Evolutionary conservation across 169 alveolate species (phyloP).

Genomic region (Hepatocystis sp.): DNA sequence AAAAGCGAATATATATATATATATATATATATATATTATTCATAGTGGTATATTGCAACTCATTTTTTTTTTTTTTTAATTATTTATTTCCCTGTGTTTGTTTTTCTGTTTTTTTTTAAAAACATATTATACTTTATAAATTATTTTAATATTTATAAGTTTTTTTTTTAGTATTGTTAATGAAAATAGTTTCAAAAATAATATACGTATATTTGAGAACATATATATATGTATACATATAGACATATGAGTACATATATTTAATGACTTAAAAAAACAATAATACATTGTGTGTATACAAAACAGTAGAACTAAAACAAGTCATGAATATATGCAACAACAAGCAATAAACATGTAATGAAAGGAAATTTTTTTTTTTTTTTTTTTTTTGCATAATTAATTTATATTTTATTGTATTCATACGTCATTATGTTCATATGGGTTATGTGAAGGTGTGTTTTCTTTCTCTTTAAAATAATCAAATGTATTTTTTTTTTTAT

Average conservation of each 20-base stretch:
- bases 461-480: conserved; percentile 75
- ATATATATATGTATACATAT: too few species aligned
- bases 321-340: neutral
- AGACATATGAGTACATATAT: too few species aligned
- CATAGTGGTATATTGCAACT: too few species aligned
- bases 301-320: too few species aligned
- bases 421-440: conserved; percentile 42
- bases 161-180: neutral
- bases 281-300: too few species aligned
- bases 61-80: conserved; percentile 8
- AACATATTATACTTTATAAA: conserved; percentile 14
- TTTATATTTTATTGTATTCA: conserved; percentile 2
- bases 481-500: conserved; percentile 44
- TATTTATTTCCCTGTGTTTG: neutral
- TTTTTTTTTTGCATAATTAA: neutral
- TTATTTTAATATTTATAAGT: conserved; percentile 30
- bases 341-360: neutral
- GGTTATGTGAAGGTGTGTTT: conserved; percentile 27
- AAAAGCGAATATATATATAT: too few species aligned
- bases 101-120: conserved; percentile 8
- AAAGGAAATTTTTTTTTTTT: conserved; percentile 1
- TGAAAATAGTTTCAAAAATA: conserved; percentile 15
- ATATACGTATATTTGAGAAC: neutral
- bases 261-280: too few species aligned
- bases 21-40: too few species aligned